Percentiles rank a stretch among this genome's conserved stretches.
Conservation (phyloP, 805 yeast species). For the Pachysolen tannophilus region DNA sequence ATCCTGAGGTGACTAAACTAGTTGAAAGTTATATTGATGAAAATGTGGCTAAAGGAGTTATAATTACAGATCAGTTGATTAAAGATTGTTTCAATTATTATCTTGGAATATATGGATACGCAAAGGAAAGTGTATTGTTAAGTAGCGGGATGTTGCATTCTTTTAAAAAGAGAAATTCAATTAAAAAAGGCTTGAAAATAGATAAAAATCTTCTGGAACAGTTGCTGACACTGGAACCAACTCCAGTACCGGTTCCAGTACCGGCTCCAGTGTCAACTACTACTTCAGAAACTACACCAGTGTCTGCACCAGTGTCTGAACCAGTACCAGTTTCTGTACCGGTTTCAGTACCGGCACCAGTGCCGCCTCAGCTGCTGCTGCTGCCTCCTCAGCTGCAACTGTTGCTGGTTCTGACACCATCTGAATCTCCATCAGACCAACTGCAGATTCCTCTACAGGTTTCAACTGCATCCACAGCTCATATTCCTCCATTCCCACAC, state of each 20-base stretch:
- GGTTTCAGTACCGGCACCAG: too few species aligned
- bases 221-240: not conserved
- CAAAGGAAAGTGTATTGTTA: constrained; percentile 15
- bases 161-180: constrained; percentile 23
- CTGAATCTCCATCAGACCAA: too few species aligned
- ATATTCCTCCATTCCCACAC: too few species aligned
- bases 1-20: constrained; percentile 24
- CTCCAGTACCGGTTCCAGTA: not conserved
- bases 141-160: constrained; percentile 27
- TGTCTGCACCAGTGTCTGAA: not conserved
- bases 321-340: not conserved
- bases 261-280: not conserved
- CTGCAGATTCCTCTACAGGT: constrained; percentile 2
- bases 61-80: constrained; percentile 21
- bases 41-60: constrained; percentile 10
- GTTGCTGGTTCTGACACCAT: too few species aligned
- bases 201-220: too few species aligned
- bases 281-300: not conserved
- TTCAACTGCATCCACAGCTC: too few species aligned
- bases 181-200: constrained; percentile 12
- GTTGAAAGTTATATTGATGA: constrained; percentile 20
- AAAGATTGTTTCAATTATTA: constrained; percentile 10
- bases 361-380: too few species aligned
- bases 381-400: too few species aligned
- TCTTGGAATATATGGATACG: constrained; percentile 15